Conservation (phyloP, 176 grass and related monocot genomes). For the Saccharum officinarum region DNA sequence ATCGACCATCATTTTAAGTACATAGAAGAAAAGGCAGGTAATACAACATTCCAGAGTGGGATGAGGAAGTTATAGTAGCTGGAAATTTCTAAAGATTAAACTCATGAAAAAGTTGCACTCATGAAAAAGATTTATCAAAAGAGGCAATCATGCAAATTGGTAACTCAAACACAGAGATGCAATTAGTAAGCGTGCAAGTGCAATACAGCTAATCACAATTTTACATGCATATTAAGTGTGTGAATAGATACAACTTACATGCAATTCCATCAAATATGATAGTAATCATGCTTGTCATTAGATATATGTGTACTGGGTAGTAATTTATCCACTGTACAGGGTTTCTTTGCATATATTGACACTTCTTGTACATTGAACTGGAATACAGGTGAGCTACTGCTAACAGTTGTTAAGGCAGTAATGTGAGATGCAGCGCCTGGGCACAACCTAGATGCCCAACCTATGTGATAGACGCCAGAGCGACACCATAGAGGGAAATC, state of each 20-base stretch:
- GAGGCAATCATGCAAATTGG: not conserved
- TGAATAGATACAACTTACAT: not conserved
- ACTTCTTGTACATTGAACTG: no score
- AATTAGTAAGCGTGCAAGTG: no score
- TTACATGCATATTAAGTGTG: not conserved
- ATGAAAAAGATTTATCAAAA: conserved; percentile 23
- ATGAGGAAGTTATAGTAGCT: conserved; percentile 25
- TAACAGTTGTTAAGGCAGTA: no score
- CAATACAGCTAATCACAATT: not conserved
- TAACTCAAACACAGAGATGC: no score
- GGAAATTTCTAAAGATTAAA: not conserved
- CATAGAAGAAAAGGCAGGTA: not conserved
- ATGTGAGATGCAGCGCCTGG: no score
- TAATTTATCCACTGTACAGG: no score
- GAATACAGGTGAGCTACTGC: no score
- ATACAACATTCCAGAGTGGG: conserved; percentile 17
- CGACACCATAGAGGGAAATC: no score
- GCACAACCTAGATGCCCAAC: no score
- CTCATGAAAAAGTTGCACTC: not conserved
- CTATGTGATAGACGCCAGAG: no score
- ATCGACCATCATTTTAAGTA: conserved; percentile 33
- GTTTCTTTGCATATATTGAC: no score
- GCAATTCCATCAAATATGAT: not conserved
- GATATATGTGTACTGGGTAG: no score
- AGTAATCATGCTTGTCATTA: not conserved